phyloP scores from a whole-genome alignment of 129 eudicot genomes.

The Oenanthe sinensis region DNA sequence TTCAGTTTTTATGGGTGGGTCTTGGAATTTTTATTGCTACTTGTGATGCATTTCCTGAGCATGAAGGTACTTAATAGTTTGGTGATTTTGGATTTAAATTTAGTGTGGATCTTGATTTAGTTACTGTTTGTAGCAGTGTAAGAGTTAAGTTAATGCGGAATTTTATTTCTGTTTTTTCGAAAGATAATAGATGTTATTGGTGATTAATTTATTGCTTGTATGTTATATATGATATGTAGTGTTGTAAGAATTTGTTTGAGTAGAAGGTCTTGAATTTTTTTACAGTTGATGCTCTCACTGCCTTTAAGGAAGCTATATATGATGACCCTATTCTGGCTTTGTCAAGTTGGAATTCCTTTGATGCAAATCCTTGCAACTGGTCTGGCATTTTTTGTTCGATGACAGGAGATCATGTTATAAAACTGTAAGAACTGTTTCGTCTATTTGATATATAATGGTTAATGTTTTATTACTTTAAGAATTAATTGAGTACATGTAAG shows the following conservation, averaged over 20 bases:
- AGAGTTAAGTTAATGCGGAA: slow-evolving; percentile 8
- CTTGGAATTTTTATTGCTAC: slow-evolving; percentile 39
- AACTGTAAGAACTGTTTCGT: slow-evolving; percentile 49
- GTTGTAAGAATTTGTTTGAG: slow-evolving; percentile 8
- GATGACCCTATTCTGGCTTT: slow-evolving; percentile 76
- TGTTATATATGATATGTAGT: background rate
- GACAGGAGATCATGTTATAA: slow-evolving; percentile 49
- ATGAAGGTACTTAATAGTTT: slow-evolving; percentile 51
- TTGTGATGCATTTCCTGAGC: slow-evolving; percentile 45
- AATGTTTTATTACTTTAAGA: background rate
- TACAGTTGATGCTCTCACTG: slow-evolving; percentile 68
- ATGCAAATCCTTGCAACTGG: slow-evolving; percentile 84
- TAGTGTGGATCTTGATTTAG: slow-evolving; percentile 8
- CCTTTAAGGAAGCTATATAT: slow-evolving; percentile 77
- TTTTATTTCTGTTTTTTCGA: slow-evolving; percentile 8
- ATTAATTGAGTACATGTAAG: background rate
- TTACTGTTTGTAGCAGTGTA: slow-evolving; percentile 6
- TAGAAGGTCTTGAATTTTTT: slow-evolving; percentile 11
- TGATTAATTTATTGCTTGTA: background rate
- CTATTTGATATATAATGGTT: background rate
- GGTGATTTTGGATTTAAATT: background rate
- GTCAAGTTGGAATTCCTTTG: slow-evolving; percentile 76
- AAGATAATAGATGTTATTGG: slow-evolving; percentile 17
- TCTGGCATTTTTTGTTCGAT: slow-evolving; percentile 61
- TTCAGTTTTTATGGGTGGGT: slow-evolving; percentile 35